Evolutionary conservation across 768 basidiomycete species (phyloP).

Genomic region (Phaffia tasmanica): DNA sequence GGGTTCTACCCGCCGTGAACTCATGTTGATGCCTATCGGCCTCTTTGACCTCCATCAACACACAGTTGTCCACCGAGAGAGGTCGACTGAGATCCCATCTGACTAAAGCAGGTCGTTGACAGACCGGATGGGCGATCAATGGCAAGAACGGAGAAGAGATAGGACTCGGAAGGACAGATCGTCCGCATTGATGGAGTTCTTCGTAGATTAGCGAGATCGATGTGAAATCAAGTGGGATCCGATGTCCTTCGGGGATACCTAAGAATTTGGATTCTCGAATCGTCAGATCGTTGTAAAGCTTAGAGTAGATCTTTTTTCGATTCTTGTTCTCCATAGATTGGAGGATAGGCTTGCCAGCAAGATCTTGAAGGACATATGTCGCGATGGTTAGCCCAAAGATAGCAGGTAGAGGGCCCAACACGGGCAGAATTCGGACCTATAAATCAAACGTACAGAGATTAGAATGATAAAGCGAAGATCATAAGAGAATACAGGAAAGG

Average conservation of each 20-base stretch:
- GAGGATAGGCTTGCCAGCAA: slow-evolving; percentile 69
- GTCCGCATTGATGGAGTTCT: slow-evolving; percentile 20
- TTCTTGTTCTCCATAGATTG: slow-evolving; percentile 75
- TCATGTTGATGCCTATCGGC: slow-evolving; percentile 54
- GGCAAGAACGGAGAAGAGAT: slow-evolving; percentile 45
- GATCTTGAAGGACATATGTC: slow-evolving; percentile 73
- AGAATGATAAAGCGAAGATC: neutral
- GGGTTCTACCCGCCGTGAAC: slow-evolving; percentile 35
- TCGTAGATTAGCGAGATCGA: slow-evolving; percentile 21
- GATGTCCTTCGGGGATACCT: neutral
- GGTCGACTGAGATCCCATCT: slow-evolving; percentile 65
- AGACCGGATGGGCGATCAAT: slow-evolving; percentile 49
- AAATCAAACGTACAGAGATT: neutral
- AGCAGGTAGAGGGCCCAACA: slow-evolving; percentile 55
- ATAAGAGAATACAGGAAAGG: neutral
- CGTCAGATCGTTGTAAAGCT: slow-evolving; percentile 63
- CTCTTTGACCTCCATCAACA: slow-evolving; percentile 68
- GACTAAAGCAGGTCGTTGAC: slow-evolving; percentile 59
- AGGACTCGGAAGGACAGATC: slow-evolving; percentile 14
- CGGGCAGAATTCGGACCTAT: slow-evolving; percentile 40
- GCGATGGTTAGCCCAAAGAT: slow-evolving; percentile 85
- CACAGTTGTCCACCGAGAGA: slow-evolving; percentile 66
- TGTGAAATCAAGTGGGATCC: slow-evolving; percentile 12
- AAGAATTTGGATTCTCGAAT: slow-evolving; percentile 46
- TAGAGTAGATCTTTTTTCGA: slow-evolving; percentile 69